Evolutionary conservation across 179 eudicot genomes (phyloP).

Genomic region (Vitellaria paradoxa): DNA sequence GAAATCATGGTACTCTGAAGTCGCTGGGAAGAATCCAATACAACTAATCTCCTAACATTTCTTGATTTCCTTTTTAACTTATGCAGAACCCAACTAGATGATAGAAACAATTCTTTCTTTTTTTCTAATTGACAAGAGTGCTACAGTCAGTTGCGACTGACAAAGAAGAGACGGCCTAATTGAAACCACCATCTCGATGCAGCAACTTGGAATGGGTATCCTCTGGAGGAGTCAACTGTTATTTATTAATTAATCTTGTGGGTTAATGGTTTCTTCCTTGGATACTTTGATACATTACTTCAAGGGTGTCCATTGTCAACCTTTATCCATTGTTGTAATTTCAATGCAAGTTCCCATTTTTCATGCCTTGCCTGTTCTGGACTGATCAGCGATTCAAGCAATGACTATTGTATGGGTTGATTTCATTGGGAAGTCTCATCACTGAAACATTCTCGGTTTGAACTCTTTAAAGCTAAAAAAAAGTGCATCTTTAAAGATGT

Average conservation of each 20-base stretch:
- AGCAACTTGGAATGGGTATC: conserved; percentile 15
- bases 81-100: conserved; percentile 1
- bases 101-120: neutral
- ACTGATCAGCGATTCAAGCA: too few relatives aligned
- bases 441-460: too few relatives aligned
- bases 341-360: neutral
- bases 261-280: neutral
- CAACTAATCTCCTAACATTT: conserved; percentile 45
- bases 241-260: neutral
- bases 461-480: too few relatives aligned
- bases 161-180: conserved; percentile 18
- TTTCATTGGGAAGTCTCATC: too few relatives aligned
- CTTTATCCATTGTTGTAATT: neutral
- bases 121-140: neutral
- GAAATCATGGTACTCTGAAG: conserved; percentile 84
- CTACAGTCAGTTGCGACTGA: neutral
- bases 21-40: conserved; percentile 57
- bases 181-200: conserved; percentile 39
- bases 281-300: neutral
- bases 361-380: too few relatives aligned
- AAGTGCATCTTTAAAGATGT: too few relatives aligned
- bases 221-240: neutral
- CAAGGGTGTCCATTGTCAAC: neutral
- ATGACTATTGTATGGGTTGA: too few relatives aligned
- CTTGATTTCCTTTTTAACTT: neutral